phyloP scores from a whole-genome alignment of 2,329 filamentous ascomycete genomes.

The Teratosphaeria viscida region DNA sequence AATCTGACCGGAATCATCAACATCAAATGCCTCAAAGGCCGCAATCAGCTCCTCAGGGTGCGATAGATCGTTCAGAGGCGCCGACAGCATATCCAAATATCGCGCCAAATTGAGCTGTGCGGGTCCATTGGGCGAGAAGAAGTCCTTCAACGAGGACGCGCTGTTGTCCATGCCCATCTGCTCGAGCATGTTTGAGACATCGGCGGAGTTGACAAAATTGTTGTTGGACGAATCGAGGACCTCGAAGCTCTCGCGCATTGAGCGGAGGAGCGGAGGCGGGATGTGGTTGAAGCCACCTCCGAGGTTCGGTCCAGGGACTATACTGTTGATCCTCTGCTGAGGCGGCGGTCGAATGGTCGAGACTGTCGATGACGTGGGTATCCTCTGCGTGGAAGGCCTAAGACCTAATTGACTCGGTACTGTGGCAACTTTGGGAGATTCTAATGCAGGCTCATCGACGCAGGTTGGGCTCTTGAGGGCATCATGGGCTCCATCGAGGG shows the following conservation, averaged over 20 bases:
- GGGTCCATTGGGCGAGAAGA: slow-evolving; percentile 57
- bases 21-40: slow-evolving; percentile 90
- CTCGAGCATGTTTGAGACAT: slow-evolving; percentile 76
- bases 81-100: slow-evolving; percentile 74
- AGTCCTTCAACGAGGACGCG: slow-evolving; percentile 59
- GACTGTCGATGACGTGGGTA: slow-evolving; percentile 21
- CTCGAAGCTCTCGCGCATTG: slow-evolving; percentile 85
- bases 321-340: slow-evolving; percentile 7
- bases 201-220: slow-evolving; percentile 68
- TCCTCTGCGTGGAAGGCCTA: neutral
- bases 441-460: neutral
- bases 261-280: slow-evolving; percentile 71
- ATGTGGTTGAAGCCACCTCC: slow-evolving; percentile 50
- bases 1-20: slow-evolving; percentile 88
- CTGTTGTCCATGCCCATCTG: slow-evolving; percentile 73
- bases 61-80: slow-evolving; percentile 62
- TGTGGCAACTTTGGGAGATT: neutral
- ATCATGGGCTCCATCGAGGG: neutral
- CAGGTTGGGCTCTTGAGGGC: neutral
- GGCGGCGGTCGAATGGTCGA: slow-evolving; percentile 12
- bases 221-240: slow-evolving; percentile 85
- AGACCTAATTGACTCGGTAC: neutral
- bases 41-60: slow-evolving; percentile 71
- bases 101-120: slow-evolving; percentile 72
- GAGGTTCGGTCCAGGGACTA: neutral